Percentiles rank a stretch among this genome's conserved stretches.
These are phyloP conservation scores for Trichoderma cornu-damae DNA, from an alignment of 2,329 filamentous ascomycete species.

Conservation along the genomic window DNA sequence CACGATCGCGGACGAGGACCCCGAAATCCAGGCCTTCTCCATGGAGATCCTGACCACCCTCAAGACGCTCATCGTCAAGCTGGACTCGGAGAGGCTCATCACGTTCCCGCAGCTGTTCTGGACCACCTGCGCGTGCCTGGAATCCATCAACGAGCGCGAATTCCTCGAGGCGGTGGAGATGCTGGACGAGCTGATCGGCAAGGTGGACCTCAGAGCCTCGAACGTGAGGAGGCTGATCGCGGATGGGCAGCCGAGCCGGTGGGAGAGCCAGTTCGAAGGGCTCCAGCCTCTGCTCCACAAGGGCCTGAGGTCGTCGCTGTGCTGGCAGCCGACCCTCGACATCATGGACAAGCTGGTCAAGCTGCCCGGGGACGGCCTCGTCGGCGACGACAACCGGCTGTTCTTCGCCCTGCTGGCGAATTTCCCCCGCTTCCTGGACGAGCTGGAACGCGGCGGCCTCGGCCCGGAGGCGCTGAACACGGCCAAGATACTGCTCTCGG, in stretches of 20 bases:
- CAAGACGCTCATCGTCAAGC: slow-evolving; percentile 81
- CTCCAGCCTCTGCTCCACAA: slow-evolving; percentile 85
- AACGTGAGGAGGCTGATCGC: slow-evolving; percentile 64
- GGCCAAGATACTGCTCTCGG: slow-evolving; percentile 63
- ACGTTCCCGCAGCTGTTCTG: slow-evolving; percentile 96
- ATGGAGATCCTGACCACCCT: slow-evolving; percentile 96
- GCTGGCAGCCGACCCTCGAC: slow-evolving; percentile 70
- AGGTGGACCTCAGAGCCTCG: slow-evolving; percentile 71
- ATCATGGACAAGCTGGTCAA: slow-evolving; percentile 73
- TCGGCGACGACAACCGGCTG: slow-evolving; percentile 76
- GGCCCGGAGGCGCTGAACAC: slow-evolving; percentile 54
- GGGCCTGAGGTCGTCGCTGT: slow-evolving; percentile 79
- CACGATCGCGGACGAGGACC: slow-evolving; percentile 91
- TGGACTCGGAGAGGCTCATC: slow-evolving; percentile 72
- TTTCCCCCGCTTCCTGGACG: slow-evolving; percentile 75
- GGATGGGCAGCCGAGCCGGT: slow-evolving; percentile 75
- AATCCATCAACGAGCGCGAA: slow-evolving; percentile 94
- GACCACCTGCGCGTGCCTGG: slow-evolving; percentile 93
- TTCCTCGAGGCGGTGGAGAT: slow-evolving; percentile 89
- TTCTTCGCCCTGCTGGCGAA: slow-evolving; percentile 90
- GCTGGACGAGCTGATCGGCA: slow-evolving; percentile 79
- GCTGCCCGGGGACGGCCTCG: slow-evolving; percentile 71
- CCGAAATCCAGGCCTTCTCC: slow-evolving; percentile 92
- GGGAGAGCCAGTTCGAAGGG: slow-evolving; percentile 86
- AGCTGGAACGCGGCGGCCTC: slow-evolving; percentile 61